These are phyloP conservation scores for Tritrichomonas foetus DNA, from an alignment of 208 protist species.

Conservation along the genomic window DNA sequence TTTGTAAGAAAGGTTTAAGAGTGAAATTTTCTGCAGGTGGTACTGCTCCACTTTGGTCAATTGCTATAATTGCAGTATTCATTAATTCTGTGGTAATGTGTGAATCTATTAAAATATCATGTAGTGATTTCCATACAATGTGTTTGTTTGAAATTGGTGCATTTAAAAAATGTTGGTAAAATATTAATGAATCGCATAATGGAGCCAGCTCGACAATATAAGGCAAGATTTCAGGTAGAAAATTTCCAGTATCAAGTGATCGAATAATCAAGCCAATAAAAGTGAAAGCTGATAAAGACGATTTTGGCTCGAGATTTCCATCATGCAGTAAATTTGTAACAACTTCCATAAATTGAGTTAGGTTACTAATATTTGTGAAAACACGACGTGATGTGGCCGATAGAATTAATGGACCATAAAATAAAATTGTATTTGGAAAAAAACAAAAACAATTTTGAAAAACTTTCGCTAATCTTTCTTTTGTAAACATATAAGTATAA, in stretches of 20 bases:
- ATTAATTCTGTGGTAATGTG: not conserved
- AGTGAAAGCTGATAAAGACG: not conserved
- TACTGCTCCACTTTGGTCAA: not conserved
- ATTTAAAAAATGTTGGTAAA: not conserved
- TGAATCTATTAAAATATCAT: not conserved
- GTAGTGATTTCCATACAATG: not conserved
- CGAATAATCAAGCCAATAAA: not conserved
- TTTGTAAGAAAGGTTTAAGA: not conserved
- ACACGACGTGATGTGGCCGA: not conserved
- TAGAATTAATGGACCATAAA: not conserved
- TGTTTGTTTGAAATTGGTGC: not conserved
- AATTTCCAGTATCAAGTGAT: constrained; percentile 4
- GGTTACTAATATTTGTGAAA: not conserved
- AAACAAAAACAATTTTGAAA: not conserved
- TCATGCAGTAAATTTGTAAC: not conserved
- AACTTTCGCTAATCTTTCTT: not conserved
- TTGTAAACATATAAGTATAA: not conserved
- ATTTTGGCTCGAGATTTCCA: not conserved
- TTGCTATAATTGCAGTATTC: not conserved
- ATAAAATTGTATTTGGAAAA: not conserved
- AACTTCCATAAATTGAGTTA: not conserved
- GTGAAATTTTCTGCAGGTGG: not conserved
- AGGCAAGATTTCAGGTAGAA: not conserved
- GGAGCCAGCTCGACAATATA: not conserved
- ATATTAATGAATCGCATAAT: not conserved